A percentile compares a stretch with the other conserved stretches of the same genome.
Conservation (phyloP, 2,329 filamentous ascomycete species). For the Paraphoma sp. region DNA sequence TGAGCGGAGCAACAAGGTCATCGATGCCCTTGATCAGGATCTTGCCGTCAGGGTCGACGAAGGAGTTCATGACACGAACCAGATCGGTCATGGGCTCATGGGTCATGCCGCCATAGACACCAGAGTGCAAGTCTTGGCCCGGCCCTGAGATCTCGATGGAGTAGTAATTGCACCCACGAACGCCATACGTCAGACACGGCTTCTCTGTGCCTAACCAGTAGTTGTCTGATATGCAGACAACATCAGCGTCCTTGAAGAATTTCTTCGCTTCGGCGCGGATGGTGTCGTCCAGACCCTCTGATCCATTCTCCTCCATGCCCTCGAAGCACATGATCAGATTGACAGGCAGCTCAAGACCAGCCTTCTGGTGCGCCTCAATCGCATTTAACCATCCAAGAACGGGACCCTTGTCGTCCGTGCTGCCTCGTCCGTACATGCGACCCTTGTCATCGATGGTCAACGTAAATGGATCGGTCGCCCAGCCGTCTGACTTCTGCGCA, state of each 20-base stretch:
- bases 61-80: conserved; percentile 77
- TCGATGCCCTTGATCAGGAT: conserved; percentile 94
- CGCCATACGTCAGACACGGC: conserved; percentile 95
- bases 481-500: conserved; percentile 89
- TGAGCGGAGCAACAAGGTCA: conserved; percentile 90
- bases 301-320: conserved; percentile 99
- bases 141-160: conserved; percentile 88
- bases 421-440: conserved; percentile 94
- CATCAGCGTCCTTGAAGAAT: conserved; percentile 94
- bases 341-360: conserved; percentile 91
- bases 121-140: conserved; percentile 91
- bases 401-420: conserved; percentile 97
- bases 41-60: conserved; percentile 90
- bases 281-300: conserved; percentile 93
- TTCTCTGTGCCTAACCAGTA: conserved; percentile 99
- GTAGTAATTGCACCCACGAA: conserved; percentile 98
- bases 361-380: conserved; percentile 96
- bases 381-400: conserved; percentile 97
- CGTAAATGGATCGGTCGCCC: conserved; percentile 93
- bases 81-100: conserved; percentile 99
- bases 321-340: conserved; percentile 99
- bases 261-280: conserved; percentile 90
- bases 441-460: conserved; percentile 87
- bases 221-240: conserved; percentile 98
- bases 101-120: conserved; percentile 94